These are phyloP conservation scores for Peronospora destructor DNA, from an alignment of 352 stramenopile genomes.

Conservation along the genomic window DNA sequence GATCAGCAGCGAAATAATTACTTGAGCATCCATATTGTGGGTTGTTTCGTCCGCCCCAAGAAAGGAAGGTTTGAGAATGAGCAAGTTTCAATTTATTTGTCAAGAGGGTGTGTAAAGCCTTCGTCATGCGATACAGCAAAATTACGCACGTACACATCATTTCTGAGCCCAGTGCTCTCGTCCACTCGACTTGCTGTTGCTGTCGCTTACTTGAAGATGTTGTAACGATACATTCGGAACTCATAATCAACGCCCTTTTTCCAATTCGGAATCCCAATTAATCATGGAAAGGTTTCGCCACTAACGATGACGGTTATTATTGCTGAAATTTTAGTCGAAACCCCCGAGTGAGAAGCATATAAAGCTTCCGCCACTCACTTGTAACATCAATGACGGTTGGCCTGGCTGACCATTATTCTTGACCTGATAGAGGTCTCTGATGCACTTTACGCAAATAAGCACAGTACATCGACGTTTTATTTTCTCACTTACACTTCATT, in stretches of 20 bases:
- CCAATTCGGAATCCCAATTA: not conserved
- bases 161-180: slow-evolving; percentile 12
- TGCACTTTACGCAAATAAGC: too few relatives aligned
- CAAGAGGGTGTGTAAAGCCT: not conserved
- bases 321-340: not conserved
- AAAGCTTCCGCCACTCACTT: too few relatives aligned
- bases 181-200: slow-evolving; percentile 8
- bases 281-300: not conserved
- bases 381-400: too few relatives aligned
- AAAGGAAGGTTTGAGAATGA: slow-evolving; percentile 22
- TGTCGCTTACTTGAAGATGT: slow-evolving; percentile 11
- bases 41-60: not conserved
- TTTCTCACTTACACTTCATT: too few relatives aligned
- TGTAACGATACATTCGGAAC: not conserved
- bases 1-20: slow-evolving; percentile 49
- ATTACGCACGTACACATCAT: slow-evolving; percentile 9
- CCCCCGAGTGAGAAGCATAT: slow-evolving; percentile 46
- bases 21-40: slow-evolving; percentile 7
- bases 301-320: too few relatives aligned
- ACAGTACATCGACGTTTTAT: too few relatives aligned
- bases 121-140: slow-evolving; percentile 1
- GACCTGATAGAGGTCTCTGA: too few relatives aligned
- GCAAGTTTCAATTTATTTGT: not conserved
- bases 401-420: too few relatives aligned
- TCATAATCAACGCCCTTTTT: not conserved